Evolutionary conservation across 768 basidiomycete species (phyloP), one percentile per base, ranked within the genome.

Genomic region (Boletus subcaerulescens): DNA sequence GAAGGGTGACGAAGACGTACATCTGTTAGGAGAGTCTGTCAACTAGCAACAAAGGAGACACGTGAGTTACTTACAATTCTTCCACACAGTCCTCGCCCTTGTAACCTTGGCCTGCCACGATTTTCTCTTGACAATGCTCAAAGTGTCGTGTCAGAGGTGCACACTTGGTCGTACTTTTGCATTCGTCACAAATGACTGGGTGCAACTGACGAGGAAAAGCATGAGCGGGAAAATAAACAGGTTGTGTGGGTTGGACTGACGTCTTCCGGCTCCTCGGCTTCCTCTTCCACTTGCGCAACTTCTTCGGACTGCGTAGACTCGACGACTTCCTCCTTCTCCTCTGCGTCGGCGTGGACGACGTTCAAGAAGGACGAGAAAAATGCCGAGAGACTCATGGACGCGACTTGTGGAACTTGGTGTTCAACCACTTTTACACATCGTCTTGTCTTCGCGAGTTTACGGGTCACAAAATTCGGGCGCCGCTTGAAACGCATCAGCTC

Each of bases 11-110:
- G 12, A 49, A 35, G 45, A 70, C 69, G 9, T 53, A 70, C 69
- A 70, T 43, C 69, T 70, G 40, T 48, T 17, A 4, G 12, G 2
- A 26, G 26, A 24, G 40, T 24, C 10, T 14, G 48, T 61, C 26
- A 57, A 40, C 20, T 36, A 22, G 56, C 14, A 33, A 51, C 14
- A 47, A 5, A 39, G 33, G 39, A 29, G 10, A 45, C 12, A 46
- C 14, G 38, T 31, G 4, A 4, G 35, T 45, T n/a, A 81, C 87
- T 71, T 62, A 90, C 89, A 93, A 70, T 79, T 93, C 92, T 74
- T 93, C 91, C 36, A 94, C 88, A 67, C 93, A 96, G 68, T 95
- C 93, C 77, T 96, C 94, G 59, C 85, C 85, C 69, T 91, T 86
- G 82, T 81, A 92, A 38, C 92, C 93, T 65, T 93, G 67, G 26